Evolutionary conservation across 1,284 basidiomycete species (phyloP), one percentile per base, ranked within the genome.

Genomic region (Fomitopsis pinicola): DNA sequence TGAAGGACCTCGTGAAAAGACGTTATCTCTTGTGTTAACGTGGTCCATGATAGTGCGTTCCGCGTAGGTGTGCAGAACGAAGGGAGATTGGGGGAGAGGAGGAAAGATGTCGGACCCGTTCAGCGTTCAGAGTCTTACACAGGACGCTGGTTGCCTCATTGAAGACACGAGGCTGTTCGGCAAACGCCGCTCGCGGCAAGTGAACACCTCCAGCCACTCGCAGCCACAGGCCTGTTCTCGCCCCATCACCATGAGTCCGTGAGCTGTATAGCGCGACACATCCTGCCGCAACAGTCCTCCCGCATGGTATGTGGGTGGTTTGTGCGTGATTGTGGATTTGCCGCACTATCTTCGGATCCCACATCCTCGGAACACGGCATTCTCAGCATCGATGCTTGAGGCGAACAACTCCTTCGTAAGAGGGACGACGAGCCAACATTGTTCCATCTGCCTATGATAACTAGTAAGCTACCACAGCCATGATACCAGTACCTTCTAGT

Each of bases 1-100:
- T 42, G 84, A 81, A 53, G 82, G 80, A 53, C 81, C 82, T 60
- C 84, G 76, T 28, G 84, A 85, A 69, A 87, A 87, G 63, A 87
- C 81, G 68, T 84, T 82, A 69, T 80, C 73, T 71, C 73, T 71
- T 69, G 62, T 68, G 56, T 61, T 65, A 64, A 73, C 65, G 64
- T 70, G 68, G 62, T 77, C 75, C 74, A 76, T 75, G 62, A 64
- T 63, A 62, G 67, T 69, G 63, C 54, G 62, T 55, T 55, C 35
- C 44, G 42, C 40, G 57, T 48, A 54, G 59, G 58, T 15, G 8
- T 26, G 52, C 52, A 64, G 64, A 63, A 62, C 59, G 55, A 42
- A 61, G 55, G 42, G 60, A 63, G 60, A 63, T 55, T 62, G 64
- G 58, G 64, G 30, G 61, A 61, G 66, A 62, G 62, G 56, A 61